A percentile compares a stretch with the other conserved stretches of the same genome.
Evolutionary conservation across 2,329 filamentous ascomycete genomes (phyloP).

Genomic region (Pezicula rhizophila): DNA sequence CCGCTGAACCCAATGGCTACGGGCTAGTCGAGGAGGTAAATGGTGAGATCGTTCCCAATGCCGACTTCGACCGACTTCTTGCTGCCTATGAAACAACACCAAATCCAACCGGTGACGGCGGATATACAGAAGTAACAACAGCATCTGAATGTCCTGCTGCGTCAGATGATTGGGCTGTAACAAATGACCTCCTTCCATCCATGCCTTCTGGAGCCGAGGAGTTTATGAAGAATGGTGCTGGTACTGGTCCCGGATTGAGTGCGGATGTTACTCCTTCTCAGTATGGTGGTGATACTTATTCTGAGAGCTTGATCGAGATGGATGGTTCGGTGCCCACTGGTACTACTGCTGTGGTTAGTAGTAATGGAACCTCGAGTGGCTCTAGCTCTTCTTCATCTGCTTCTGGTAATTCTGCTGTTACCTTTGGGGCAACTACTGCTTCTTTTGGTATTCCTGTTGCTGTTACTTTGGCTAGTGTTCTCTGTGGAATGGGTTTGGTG

Average conservation of each 20-base stretch:
- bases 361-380: not conserved
- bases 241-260: conserved; percentile 35
- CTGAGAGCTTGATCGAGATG: conserved; percentile 6
- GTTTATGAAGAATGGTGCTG: conserved; percentile 43
- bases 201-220: conserved; percentile 33
- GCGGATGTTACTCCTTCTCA: conserved; percentile 20
- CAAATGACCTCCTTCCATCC: conserved; percentile 37
- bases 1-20: conserved; percentile 70
- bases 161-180: conserved; percentile 42
- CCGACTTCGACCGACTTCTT: conserved; percentile 44
- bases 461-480: too few species aligned
- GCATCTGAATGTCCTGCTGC: conserved; percentile 40
- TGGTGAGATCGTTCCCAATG: conserved; percentile 33
- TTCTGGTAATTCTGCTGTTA: too few species aligned
- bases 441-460: too few species aligned
- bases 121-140: conserved; percentile 33
- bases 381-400: too few species aligned
- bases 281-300: conserved; percentile 20
- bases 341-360: not conserved
- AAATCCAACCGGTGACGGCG: conserved; percentile 45
- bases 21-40: conserved; percentile 38
- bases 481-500: too few species aligned
- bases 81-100: conserved; percentile 34
- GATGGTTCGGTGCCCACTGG: not conserved
- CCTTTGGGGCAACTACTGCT: too few species aligned